phyloP scores from a whole-genome alignment of 345 rosid genomes.

The Kernera saxatilis region DNA sequence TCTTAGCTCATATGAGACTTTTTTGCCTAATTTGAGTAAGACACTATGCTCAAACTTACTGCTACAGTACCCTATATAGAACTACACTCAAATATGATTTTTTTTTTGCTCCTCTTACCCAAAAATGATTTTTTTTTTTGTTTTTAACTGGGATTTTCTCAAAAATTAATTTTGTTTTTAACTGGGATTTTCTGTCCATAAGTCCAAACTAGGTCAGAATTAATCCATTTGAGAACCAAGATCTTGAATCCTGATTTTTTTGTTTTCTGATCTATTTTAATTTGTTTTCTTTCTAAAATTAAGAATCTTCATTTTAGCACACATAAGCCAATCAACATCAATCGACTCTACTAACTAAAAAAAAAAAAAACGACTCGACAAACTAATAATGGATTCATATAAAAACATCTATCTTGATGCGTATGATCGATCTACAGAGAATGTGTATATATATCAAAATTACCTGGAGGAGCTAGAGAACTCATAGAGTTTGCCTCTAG shows the following conservation, averaged over 20 bases:
- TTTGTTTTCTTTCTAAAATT: background rate
- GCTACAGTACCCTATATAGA: background rate
- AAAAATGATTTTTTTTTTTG: too few species aligned
- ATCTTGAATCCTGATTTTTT: background rate
- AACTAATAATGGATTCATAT: background rate
- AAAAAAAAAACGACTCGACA: background rate
- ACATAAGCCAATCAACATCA: background rate
- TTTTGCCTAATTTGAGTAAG: conserved; percentile 15
- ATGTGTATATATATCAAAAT: background rate
- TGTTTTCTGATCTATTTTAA: background rate
- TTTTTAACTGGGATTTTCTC: too few species aligned
- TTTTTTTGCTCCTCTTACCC: background rate
- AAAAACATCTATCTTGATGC: background rate
- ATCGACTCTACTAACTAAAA: background rate
- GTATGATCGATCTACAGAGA: background rate
- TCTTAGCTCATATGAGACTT: background rate
- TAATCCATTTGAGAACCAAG: too few species aligned
- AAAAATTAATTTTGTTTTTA: too few species aligned
- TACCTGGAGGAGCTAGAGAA: conserved; percentile 66
- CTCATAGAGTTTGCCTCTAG: conserved; percentile 77
- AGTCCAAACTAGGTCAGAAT: too few species aligned
- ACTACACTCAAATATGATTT: background rate
- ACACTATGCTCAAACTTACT: background rate
- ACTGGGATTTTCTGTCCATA: too few species aligned
- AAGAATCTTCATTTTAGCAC: background rate